These are phyloP conservation scores for Pugionium dolabratum DNA, from an alignment of 345 rosid species.

Conservation along the genomic window DNA sequence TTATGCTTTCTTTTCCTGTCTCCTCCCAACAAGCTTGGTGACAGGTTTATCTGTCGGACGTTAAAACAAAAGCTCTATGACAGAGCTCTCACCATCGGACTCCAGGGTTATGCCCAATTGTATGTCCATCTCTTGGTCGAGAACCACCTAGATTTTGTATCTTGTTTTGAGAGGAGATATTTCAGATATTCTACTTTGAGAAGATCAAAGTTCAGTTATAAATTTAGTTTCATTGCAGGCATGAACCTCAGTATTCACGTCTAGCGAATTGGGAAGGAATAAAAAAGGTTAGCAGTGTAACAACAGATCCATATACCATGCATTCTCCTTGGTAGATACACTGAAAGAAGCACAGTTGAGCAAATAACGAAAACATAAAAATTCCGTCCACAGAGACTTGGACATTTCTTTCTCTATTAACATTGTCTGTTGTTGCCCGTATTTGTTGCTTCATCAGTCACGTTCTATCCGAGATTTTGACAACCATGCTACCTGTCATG, in stretches of 20 bases:
- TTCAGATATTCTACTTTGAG: slow-evolving; percentile 9
- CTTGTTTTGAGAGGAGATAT: slow-evolving; percentile 14
- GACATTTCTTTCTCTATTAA: slow-evolving; percentile 19
- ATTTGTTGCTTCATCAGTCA: slow-evolving; percentile 51
- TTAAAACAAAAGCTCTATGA: slow-evolving; percentile 74
- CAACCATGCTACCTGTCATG: slow-evolving; percentile 76
- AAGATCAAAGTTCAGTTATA: slow-evolving; percentile 23
- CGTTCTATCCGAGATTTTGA: slow-evolving; percentile 86
- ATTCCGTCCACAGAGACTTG: not conserved
- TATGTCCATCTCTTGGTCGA: slow-evolving; percentile 41
- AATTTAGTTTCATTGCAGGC: slow-evolving; percentile 53
- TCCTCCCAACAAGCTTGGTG: slow-evolving; percentile 62
- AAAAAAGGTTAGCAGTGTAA: slow-evolving; percentile 55
- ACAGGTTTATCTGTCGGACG: slow-evolving; percentile 72
- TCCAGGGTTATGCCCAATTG: slow-evolving; percentile 89
- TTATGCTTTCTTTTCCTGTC: slow-evolving; percentile 2
- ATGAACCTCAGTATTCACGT: slow-evolving; percentile 78
- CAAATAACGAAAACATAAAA: slow-evolving; percentile 3
- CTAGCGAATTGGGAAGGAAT: slow-evolving; percentile 98
- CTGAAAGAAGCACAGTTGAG: slow-evolving; percentile 4
- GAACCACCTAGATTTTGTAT: slow-evolving; percentile 22
- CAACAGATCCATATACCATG: not conserved
- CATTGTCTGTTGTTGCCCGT: slow-evolving; percentile 18
- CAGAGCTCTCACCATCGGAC: slow-evolving; percentile 85
- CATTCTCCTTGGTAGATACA: not conserved